Conservation (phyloP, 2,329 filamentous ascomycete species). For the Xylariaceae sp. region DNA sequence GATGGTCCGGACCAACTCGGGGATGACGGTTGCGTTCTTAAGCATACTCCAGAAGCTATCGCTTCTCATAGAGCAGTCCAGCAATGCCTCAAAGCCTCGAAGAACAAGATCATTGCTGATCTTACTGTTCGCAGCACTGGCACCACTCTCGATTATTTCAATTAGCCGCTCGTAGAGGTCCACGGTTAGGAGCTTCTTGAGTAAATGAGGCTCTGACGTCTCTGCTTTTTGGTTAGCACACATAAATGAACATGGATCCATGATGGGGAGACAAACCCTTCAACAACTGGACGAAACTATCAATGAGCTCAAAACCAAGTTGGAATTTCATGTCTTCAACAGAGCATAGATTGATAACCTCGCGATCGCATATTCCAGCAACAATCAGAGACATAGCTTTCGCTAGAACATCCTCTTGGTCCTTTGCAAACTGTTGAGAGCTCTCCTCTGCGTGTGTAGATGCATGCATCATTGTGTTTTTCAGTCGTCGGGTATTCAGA, state of each 20-base stretch:
- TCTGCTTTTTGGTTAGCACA: slow-evolving; percentile 27
- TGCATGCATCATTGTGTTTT: slow-evolving; percentile 26
- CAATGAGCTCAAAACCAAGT: slow-evolving; percentile 51
- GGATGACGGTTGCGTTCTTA: slow-evolving; percentile 25
- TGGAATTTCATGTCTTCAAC: slow-evolving; percentile 42
- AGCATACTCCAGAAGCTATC: slow-evolving; percentile 38
- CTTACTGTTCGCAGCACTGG: slow-evolving; percentile 23
- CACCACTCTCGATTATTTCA: slow-evolving; percentile 22
- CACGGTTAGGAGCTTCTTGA: slow-evolving; percentile 23
- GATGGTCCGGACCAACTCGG: slow-evolving; percentile 32
- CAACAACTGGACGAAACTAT: slow-evolving; percentile 51
- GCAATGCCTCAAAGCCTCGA: slow-evolving; percentile 36
- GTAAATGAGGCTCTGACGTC: slow-evolving; percentile 19
- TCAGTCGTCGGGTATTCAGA: slow-evolving; percentile 41
- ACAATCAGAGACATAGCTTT: slow-evolving; percentile 52
- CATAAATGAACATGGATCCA: not conserved
- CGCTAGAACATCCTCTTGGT: slow-evolving; percentile 34
- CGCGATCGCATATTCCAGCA: slow-evolving; percentile 54
- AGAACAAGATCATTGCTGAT: slow-evolving; percentile 32
- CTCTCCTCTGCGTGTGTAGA: slow-evolving; percentile 23
- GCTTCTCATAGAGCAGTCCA: slow-evolving; percentile 38
- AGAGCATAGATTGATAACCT: slow-evolving; percentile 44
- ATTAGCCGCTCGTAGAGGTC: slow-evolving; percentile 25
- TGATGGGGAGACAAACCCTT: slow-evolving; percentile 39
- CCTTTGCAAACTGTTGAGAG: slow-evolving; percentile 22